Evolutionary conservation across 805 yeast genomes (phyloP), one percentile per base, ranked within the genome.

Genomic region (Deakozyma indianensis): DNA sequence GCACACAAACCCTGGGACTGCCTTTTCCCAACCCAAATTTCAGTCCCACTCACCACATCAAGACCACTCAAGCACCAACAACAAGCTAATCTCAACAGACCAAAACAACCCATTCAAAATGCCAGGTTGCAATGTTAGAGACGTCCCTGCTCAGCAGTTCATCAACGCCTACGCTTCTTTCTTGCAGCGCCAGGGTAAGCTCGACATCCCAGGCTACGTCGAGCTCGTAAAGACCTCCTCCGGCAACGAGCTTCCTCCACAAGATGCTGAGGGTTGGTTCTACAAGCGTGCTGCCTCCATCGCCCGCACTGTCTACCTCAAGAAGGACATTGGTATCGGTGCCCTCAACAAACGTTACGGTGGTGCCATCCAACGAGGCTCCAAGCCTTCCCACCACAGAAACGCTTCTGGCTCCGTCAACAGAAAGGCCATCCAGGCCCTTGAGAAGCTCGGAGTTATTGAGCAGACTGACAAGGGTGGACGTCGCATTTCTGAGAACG

Each of bases 141-240:
- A 92, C 96, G 98, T 92, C 75, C 96, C 97, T 76, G 98, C 98
- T 74, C 97, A 92, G 83, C 94, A 85, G 60, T 92, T 92, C 78
- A 90, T 92, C 75, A 87, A 86, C 79, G 95, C 97, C 75, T 92
- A 92, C 80, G 97, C 98, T 66, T 84, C 84, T 70, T 92, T 92
- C 85, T 84, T 92, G 75, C 97, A 92, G 80, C 87, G 97, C 76
- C 98, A 94, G 79, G 98, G 97, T 80, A 88, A 87, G 75, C 82
- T 92, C 69, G 97, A 90, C 72, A 92, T 92, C 65, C 98, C 98
- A 78, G 96, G 96, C 72, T 92, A 88, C 83, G 97, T 92, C 71
- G 98, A 92, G 78, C 74, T 90, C 64, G 98, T 92, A 77, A 92
- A 92, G 87, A 92, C 98, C 71, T 83, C 95, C 58, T 82, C 94